phyloP scores from a whole-genome alignment of 495 filamentous ascomycete species.

The Penicillium odoratum region DNA sequence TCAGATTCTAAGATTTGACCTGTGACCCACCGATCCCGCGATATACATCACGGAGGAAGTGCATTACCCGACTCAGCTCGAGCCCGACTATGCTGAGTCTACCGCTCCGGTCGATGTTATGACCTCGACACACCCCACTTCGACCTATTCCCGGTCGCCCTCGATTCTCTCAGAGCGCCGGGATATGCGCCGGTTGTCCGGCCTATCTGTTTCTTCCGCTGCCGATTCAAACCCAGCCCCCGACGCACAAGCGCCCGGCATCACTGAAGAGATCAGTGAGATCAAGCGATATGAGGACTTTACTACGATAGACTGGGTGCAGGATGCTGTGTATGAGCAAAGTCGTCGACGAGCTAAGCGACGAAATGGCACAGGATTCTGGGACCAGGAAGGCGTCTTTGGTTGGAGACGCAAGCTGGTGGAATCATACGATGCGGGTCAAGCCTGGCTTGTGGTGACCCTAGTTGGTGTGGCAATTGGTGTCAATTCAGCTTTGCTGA shows the following conservation, averaged over 20 bases:
- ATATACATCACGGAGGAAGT: conserved; percentile 18
- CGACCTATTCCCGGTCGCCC: conserved; percentile 56
- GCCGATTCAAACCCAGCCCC: conserved; percentile 50
- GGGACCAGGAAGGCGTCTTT: conserved; percentile 66
- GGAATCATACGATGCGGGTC: conserved; percentile 93
- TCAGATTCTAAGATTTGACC: conserved; percentile 5
- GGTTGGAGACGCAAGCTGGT: conserved; percentile 81
- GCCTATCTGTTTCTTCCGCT: conserved; percentile 53
- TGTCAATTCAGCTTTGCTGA: conserved; percentile 87
- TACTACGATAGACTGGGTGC: conserved; percentile 99
- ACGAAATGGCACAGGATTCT: conserved; percentile 72
- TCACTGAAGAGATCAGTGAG: conserved; percentile 93
- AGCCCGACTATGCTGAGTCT: conserved; percentile 36
- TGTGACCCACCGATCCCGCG: conserved; percentile 4
- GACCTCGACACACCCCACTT: conserved; percentile 61
- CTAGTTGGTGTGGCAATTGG: conserved; percentile 92
- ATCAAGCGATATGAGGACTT: conserved; percentile 98
- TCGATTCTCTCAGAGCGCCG: conserved; percentile 54
- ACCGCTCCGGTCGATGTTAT: conserved; percentile 52
- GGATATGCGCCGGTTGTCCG: conserved; percentile 70
- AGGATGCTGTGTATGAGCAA: conserved; percentile 93
- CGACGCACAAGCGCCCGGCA: conserved; percentile 55
- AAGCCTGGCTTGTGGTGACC: conserved; percentile 97
- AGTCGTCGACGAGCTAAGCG: conserved; percentile 72
- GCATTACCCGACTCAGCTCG: conserved; percentile 21